Evolutionary conservation across 2,329 filamentous ascomycete genomes (phyloP).

Genomic region (Aureobasidium sp.): DNA sequence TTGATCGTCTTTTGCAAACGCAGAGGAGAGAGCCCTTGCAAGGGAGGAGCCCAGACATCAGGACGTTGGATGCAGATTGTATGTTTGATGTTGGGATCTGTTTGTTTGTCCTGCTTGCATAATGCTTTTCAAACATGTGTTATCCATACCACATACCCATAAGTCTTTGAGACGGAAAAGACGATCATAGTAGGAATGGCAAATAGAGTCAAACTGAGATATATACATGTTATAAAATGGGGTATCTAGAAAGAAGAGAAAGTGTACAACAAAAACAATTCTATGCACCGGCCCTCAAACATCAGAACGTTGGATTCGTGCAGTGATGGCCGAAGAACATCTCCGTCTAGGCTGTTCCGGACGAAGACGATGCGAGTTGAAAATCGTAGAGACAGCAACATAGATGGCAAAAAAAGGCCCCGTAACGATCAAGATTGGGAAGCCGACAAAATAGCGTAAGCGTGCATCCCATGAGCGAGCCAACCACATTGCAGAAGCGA

Average conservation of each 20-base stretch:
- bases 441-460: conserved; percentile 25
- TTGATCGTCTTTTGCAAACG: too few species aligned
- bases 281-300: neutral
- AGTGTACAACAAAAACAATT: neutral
- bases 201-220: neutral
- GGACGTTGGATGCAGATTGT: too few species aligned
- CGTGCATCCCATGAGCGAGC: conserved; percentile 23
- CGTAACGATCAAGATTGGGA: conserved; percentile 24
- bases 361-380: conserved; percentile 31
- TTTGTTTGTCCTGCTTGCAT: too few species aligned
- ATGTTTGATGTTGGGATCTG: too few species aligned
- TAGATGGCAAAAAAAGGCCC: conserved; percentile 40
- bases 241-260: neutral
- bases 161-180: neutral
- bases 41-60: too few species aligned
- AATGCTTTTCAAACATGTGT: neutral
- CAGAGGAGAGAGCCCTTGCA: too few species aligned
- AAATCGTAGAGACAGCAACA: conserved; percentile 37
- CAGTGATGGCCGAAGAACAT: neutral
- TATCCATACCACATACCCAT: too few species aligned
- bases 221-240: neutral
- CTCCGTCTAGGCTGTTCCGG: neutral
- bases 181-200: neutral
- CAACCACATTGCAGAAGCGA: conserved; percentile 26
- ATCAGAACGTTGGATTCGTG: neutral